These are phyloP conservation scores for Biscogniauxia sp. DNA, from an alignment of 2,329 filamentous ascomycete genomes.

Conservation along the genomic window DNA sequence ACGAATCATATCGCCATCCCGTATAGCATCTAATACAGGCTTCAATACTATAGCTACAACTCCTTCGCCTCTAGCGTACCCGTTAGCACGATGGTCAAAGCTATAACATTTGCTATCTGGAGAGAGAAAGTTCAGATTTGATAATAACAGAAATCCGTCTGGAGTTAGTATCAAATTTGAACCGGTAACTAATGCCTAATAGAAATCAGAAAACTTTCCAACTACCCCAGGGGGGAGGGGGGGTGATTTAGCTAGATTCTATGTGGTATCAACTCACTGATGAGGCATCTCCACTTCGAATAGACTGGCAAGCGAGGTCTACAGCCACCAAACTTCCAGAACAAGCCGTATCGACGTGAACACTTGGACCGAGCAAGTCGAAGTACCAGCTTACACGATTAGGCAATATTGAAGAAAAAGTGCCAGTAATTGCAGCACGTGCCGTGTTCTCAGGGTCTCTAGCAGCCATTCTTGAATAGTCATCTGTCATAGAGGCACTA, in stretches of 20 bases:
- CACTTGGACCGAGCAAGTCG: constrained; percentile 36
- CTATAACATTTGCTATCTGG: constrained; percentile 34
- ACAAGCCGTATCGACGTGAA: constrained; percentile 39
- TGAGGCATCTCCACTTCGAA: constrained; percentile 24
- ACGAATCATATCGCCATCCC: constrained; percentile 37
- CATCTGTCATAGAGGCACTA: constrained; percentile 37
- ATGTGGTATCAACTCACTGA: constrained; percentile 16
- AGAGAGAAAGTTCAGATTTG: constrained; percentile 37
- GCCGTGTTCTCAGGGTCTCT: constrained; percentile 35
- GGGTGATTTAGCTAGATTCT: constrained; percentile 9
- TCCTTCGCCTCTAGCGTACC: constrained; percentile 48
- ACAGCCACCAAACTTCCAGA: constrained; percentile 36
- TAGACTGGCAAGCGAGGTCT: constrained; percentile 21
- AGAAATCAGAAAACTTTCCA: constrained; percentile 5
- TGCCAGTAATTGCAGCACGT: constrained; percentile 34
- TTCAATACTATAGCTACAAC: constrained; percentile 51
- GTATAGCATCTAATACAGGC: constrained; percentile 44
- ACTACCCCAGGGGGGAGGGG: constrained; percentile 5
- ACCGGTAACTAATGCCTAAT: constrained; percentile 34
- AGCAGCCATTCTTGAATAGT: constrained; percentile 33
- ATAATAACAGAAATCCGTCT: constrained; percentile 25
- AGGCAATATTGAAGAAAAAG: constrained; percentile 31
- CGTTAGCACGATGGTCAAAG: constrained; percentile 30
- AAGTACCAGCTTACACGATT: constrained; percentile 44
- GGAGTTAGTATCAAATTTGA: constrained; percentile 33